Conservation (phyloP, 2,329 filamentous ascomycete species). For the Colletotrichum sp. region DNA sequence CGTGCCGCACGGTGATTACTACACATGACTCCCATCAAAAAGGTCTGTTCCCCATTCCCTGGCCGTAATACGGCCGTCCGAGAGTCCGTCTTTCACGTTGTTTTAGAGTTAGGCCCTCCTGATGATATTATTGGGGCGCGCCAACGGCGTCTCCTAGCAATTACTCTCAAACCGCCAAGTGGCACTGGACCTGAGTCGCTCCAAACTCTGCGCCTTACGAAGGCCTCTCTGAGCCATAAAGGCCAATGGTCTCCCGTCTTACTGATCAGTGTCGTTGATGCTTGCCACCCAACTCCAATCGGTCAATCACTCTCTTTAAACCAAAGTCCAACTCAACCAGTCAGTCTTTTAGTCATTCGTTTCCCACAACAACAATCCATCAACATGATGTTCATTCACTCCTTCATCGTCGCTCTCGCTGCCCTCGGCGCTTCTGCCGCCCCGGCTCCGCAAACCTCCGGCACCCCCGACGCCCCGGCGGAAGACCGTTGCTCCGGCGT, state of each 20-base stretch:
- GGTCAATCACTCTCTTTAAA: background rate
- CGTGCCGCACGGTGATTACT: background rate
- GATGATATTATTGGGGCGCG: background rate
- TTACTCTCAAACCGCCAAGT: background rate
- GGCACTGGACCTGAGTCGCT: background rate
- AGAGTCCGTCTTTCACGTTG: background rate
- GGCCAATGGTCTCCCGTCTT: background rate
- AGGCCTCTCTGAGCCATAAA: background rate
- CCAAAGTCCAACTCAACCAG: background rate
- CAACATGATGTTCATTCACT: conserved; percentile 2
- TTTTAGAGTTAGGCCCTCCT: background rate
- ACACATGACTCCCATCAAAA: background rate
- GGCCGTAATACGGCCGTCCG: background rate
- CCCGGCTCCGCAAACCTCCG: background rate
- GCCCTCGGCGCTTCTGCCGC: background rate
- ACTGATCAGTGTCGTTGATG: too few relatives aligned
- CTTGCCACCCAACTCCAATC: background rate
- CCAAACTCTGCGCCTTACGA: background rate
- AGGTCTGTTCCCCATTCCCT: background rate
- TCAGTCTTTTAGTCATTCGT: background rate
- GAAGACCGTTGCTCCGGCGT: conserved; percentile 2
- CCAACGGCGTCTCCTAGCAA: background rate
- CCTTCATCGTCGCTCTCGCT: background rate
- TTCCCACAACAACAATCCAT: background rate
- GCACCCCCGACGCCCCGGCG: background rate